Base-by-base conservation (phyloP, 2,329 filamentous ascomycete genomes). In the Colletotrichum somersetense region DNA sequence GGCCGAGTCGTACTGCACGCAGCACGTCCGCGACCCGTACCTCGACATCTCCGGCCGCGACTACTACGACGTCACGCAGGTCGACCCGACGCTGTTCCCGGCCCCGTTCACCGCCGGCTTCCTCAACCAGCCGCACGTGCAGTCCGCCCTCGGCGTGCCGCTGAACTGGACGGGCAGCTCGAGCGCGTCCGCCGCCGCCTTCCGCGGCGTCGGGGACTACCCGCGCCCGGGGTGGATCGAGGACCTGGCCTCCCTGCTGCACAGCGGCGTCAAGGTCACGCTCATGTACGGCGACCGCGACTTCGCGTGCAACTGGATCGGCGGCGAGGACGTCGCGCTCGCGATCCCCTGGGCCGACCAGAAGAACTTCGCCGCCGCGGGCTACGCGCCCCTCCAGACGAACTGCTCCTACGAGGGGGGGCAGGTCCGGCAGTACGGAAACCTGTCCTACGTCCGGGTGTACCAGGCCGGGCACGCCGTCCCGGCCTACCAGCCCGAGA, bases 381-480 rank as follows among this genome's bases (percentile, higher is more conserved):
- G 91, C 0, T 93, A 93, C 77, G 85, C 87, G 0, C 87, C 89
- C 2, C 86, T 93, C 53, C 80, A 87, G 18, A 88, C 90, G 8
- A 89, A 91, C 74, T 83, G 82, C 12, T 83, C 85, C 3, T 89
- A 89, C 80, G 87, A 88, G 77, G 89, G 85, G 30, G 92, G 92
- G 8, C 86, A 88, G 72, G 91, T 92, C 0, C 85, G 91, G 3
- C 91, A 93, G 77, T 90, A 87, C 74, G 91, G 90, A 1, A 93
- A 93, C 74, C 84, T 90, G 70, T 87, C 85, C 2, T 91, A 89
- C 77, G 84, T 87, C 26, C 83, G 89, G 0, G 85, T 91, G 20
- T 90, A 88, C 76, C 85, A 89, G 75, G 85, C 88, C 2, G 89
- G 89, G 0, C 89, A 90, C 74, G 85, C 88, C 73, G 84, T 88